Evolutionary conservation across 768 basidiomycete genomes (phyloP), one percentile per base, ranked within the genome.

Genomic region (Auriscalpium microsporum): DNA sequence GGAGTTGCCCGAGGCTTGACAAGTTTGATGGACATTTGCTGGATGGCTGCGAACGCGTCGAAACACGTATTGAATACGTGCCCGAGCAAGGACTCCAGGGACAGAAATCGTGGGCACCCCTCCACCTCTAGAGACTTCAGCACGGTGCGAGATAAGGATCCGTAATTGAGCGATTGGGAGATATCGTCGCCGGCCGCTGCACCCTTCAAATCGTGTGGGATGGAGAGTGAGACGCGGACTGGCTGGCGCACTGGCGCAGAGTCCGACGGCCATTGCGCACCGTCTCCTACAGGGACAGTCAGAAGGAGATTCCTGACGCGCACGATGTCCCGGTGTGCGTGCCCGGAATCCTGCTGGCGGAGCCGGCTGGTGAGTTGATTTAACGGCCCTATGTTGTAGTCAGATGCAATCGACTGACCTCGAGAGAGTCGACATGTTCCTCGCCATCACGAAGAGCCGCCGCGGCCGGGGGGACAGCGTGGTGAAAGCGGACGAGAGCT

Each of bases 131-230:
- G 34, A 55, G 66, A 60, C 34, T 67, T 57, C 13, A 68, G 62
- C 58, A 75, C 64, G 23, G 63, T 63, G 59, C 62, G 63, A 56
- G 62, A 75, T 10, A 83, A 67, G 6, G 73, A 64, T 1, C 79
- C 78, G 63, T 91, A 91, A 71, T 90, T 79, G 56, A 90, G 74
- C 1, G 85, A 83, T 56, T 77, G 68, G 0, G 69, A 61, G 3
- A 87, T 70, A 61, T 83, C 75, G 65, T 88, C 85, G 7, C 71
- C 64, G 0, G 61, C 57, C 10, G 82, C 84, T 2, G 84, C 72
- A 1, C 61, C 53, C 9, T 74, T 67, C 23, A 87, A 67, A 60
- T 83, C 74, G 60, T 81, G 70, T 1, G 71, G 66, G 50, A 89
- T 72, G 11, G 69, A 67, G 10, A 90, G 60, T 13, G 79, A 73